Evolutionary conservation across 129 eudicot genomes (phyloP), one percentile per base, ranked within the genome.

Genomic region (Tagetes patula): DNA sequence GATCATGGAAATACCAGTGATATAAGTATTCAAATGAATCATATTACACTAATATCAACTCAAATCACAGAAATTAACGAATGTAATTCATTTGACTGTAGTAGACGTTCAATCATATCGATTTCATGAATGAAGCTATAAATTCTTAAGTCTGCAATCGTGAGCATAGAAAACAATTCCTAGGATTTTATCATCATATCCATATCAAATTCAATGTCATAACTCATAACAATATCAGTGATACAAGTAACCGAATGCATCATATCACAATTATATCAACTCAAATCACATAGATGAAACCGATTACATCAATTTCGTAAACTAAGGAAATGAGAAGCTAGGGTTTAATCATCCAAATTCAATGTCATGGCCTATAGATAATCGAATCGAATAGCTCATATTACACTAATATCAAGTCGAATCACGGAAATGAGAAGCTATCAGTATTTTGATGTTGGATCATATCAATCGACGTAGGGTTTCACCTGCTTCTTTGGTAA

Each of bases 401-500:
- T 42, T 58, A n/a, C 67, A 41, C 58, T 45, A 42, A 61, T 4
- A 37, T 48, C 33, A 76, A 34, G 2, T 43, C 40, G 14, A 67
- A 67, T 56, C 27, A 8, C 13, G 9, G 31, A 45, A 58, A 31
- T 14, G 27, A 20, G 27, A 20, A 20, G 27, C 27, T 38, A 36
- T 3, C 48, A 34, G 11, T 33, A 34, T 20, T 20, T 20, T 20
- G 34, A 31, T 52, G 45, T 5, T 42, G 56, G 8, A 42, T 52
- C 32, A 12, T 75, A 64, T 75, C 64, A 27, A 6, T 50, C 27
- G 27, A 20, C 27, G 27, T 37, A 45, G 67, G 58, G 74, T 3
- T 12, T 49, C 69, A 90, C 96, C 95, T 82, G 95, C 78, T 82
- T 95, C 97, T 68, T 73, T 80, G 58, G 88, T 10, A 76, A 81